Base-by-base conservation (phyloP, 495 filamentous ascomycete species). In the Aspergillus bertholletiae region DNA sequence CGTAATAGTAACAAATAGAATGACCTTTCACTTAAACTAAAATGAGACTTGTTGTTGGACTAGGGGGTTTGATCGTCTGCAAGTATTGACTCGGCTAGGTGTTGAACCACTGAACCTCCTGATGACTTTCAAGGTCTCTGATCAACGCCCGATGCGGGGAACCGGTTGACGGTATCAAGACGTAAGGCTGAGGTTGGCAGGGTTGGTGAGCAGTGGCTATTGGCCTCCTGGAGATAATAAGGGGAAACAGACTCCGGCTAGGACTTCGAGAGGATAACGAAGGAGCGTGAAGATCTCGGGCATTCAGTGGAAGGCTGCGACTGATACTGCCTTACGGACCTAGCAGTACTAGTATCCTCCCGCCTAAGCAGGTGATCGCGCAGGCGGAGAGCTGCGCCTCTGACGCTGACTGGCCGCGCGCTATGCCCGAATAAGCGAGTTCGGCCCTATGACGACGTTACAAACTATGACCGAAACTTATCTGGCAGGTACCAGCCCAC, bases 131-230 rank as follows among this genome's bases (percentile, higher is more conserved):
- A 50, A 54, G 51, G 28, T n/a, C 35, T 35, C 34, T 37, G 39
- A 44, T 30, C 34, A 59, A 59, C 55, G 56, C 51, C 20, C 52
- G 63, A 67, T 73, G 70, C 70, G 70, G 70, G 69, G 70, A 34
- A 48, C 32, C 27, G 47, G 47, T 39, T 32, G 39, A 20, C 27
- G 32, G 22, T 32, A 50, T 50, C n/a, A n/a, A 28, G 20, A 43
- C 18, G 39, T 43, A 43, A 43, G 39, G 18, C 39, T 21, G 3
- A 2, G 18, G 18, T 39, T 32, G 5, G 47, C 32, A 15, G n/a
- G 15, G 21, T 50, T 26, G 32, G 18, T 20, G 39, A 22, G 39
- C 18, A 12, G 3, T 22, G 12, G 39, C 18, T 20, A 22, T 43
- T 8, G 3, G 2, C 7, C 20, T 20, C n/a, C 20, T 43, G 9